Evolutionary conservation across 305 asterid genomes (phyloP).

Genomic region (Fraxinus greggii): DNA sequence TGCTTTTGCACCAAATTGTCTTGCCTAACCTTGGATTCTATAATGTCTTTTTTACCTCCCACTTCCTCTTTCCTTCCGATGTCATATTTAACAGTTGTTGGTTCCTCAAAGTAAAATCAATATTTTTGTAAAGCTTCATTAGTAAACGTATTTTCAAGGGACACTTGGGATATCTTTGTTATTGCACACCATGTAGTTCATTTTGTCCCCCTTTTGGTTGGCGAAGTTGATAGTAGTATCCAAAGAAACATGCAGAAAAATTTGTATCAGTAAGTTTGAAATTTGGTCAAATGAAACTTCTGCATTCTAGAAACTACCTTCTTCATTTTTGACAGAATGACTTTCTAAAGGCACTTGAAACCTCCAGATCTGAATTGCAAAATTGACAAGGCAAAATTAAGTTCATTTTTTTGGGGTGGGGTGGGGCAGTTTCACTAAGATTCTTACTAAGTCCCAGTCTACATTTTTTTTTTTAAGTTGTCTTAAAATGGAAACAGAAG

Average conservation of each 20-base stretch:
- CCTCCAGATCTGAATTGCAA: neutral
- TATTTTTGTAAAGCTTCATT: constrained; percentile 5
- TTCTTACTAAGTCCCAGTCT: neutral
- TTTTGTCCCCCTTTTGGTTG: neutral
- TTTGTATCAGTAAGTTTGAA: neutral
- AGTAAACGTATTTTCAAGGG: neutral
- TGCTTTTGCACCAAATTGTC: neutral
- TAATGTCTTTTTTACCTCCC: neutral
- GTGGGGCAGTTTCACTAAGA: neutral
- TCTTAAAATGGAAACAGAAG: neutral
- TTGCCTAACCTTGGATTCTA: neutral
- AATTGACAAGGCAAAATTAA: neutral
- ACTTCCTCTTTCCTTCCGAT: neutral
- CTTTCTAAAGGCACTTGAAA: neutral
- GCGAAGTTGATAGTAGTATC: neutral
- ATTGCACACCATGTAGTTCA: neutral
- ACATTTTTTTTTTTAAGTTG: neutral
- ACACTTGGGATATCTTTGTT: neutral
- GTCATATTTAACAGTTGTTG: neutral
- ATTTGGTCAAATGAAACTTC: neutral
- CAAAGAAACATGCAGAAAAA: neutral
- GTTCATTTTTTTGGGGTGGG: neutral
- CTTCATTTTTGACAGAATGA: neutral
- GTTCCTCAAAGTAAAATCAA: neutral
- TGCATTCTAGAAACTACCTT: neutral